Base-by-base conservation (phyloP, 768 basidiomycete genomes). In the Russula foetens region DNA sequence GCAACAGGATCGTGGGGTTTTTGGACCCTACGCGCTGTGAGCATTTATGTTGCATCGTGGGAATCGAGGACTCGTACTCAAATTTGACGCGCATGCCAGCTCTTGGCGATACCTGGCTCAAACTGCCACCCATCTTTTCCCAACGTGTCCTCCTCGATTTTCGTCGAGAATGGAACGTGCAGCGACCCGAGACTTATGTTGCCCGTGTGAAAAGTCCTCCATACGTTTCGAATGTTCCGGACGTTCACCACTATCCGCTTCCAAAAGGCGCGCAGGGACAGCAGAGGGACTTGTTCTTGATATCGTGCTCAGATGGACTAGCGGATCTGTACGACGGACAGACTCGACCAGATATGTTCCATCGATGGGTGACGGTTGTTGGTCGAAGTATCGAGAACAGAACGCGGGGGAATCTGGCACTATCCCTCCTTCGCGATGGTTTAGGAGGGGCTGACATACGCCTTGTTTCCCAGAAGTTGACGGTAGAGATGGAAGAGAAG, bases 11-110 rank as follows among this genome's bases (percentile, higher is more conserved):
- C 52, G 81, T 90, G 53, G 89, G 89, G 57, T 86, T 86, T 58
- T 80, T 91, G 29, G 86, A 88, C 4, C 87, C 88, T 54, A 86
- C 85, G 66, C 79, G 89, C 72, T 86, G 88, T 89, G 69, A 67
- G 83, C 55, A 28, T 78, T 50, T 53, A 55, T 8, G 9, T 62
- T 45, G 26, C 35, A 59, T 44, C 31, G 24, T n/a, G 46, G n/a
- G 48, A 23, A 21, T 23, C 12, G 28, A 28, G 47, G 21, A 11
- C 29, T 45, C 35, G 24, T 54, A 45, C 43, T 33, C 21, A 57
- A 47, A 15, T 44, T 24, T 45, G 19, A 45, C 26, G 48, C 58
- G 53, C 45, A 44, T 29, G 26, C 28, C 58, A 73, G 69, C 71
- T 38, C 66, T 80, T 61, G 75, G 72, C 29, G 72, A 78, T 52